A percentile compares a stretch with the other conserved stretches of the same genome.
These are phyloP conservation scores for Paraleonurus japonicus DNA, from an alignment of 257 asterid genomes.

Conservation along the genomic window DNA sequence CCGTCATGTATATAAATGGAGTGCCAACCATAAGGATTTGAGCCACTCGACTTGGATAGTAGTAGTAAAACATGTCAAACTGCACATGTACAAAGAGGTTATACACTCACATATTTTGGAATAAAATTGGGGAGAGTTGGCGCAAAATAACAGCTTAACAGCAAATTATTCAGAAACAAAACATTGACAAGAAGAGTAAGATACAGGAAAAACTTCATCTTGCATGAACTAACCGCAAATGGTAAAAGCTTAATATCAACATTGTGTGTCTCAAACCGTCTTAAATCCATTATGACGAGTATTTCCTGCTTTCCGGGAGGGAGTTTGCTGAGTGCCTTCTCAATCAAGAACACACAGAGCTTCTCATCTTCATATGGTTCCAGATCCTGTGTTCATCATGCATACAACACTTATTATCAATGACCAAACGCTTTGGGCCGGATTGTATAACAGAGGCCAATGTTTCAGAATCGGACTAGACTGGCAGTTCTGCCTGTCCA, in stretches of 20 bases:
- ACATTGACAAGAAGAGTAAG: background rate
- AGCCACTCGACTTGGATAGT: slow-evolving; percentile 73
- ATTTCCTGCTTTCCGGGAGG: slow-evolving; percentile 65
- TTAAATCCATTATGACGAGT: slow-evolving; percentile 62
- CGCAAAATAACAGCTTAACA: background rate
- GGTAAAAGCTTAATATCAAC: slow-evolving; percentile 65
- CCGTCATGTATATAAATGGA: slow-evolving; percentile 71
- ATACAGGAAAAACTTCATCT: background rate
- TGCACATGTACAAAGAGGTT: slow-evolving; percentile 27
- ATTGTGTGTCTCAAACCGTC: slow-evolving; percentile 57
- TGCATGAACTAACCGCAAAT: slow-evolving; percentile 50
- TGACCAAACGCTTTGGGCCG: background rate
- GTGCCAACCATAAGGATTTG: slow-evolving; percentile 72
- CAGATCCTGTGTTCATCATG: slow-evolving; percentile 35
- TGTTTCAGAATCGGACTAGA: too few species aligned
- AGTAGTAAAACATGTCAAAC: slow-evolving; percentile 75
- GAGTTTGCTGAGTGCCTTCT: slow-evolving; percentile 67
- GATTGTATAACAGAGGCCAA: background rate
- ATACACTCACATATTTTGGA: too few species aligned
- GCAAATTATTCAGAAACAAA: background rate
- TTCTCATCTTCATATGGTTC: slow-evolving; percentile 59
- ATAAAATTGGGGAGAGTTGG: too few species aligned
- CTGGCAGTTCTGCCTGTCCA: too few species aligned
- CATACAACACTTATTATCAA: background rate
- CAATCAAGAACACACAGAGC: slow-evolving; percentile 66